Evolutionary conservation across 2,329 filamentous ascomycete genomes (phyloP), one percentile per base, ranked within the genome.

Genomic region (Lasiodiplodia citricola): DNA sequence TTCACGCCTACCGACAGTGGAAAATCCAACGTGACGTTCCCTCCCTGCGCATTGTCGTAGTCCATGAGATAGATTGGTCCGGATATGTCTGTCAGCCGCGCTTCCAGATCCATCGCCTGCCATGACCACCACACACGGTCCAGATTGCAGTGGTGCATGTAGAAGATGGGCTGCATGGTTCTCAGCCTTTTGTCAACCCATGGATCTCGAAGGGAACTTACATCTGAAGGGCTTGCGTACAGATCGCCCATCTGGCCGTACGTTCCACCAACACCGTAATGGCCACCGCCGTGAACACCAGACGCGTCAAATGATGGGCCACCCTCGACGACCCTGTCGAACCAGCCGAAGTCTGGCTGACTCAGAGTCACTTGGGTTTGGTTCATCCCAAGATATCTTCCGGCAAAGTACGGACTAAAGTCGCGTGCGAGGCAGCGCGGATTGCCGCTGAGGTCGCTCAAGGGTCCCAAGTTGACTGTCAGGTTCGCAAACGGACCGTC

Each of bases 401-500:
- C 47, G 2, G 60, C 60, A 52, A 64, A 64, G 21, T 64, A 64
- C 13, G 60, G 60, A n/a, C 71, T 78, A 52, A 83, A 73, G 70
- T 81, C 79, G 44, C 80, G 77, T 14, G 75, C 73, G 8, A 82
- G 70, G 52, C 80, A 83, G 47, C 80, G 76, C 5, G 79, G 79
- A 58, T 80, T 79, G 70, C 77, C 77, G n/a, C 73, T 76, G 1
- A 79, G 69, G 23, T 75, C 75, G 44, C 52, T 56, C 37, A 44
- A 81, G 1, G 87, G 87, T 0, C 86, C 86, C 0, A 84, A 77
- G 68, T 81, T 82, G 41, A 83, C 80, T 1, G 71, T 72, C 71
- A 73, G 76, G 72, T 87, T 79, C 71, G 79, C 82, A 76, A 88
- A 87, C 0, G 86, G 86, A 0, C 86, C 86, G 0, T 78, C 80